phyloP scores from a whole-genome alignment of 768 basidiomycete genomes.

The Fomitopsis pulvina region DNA sequence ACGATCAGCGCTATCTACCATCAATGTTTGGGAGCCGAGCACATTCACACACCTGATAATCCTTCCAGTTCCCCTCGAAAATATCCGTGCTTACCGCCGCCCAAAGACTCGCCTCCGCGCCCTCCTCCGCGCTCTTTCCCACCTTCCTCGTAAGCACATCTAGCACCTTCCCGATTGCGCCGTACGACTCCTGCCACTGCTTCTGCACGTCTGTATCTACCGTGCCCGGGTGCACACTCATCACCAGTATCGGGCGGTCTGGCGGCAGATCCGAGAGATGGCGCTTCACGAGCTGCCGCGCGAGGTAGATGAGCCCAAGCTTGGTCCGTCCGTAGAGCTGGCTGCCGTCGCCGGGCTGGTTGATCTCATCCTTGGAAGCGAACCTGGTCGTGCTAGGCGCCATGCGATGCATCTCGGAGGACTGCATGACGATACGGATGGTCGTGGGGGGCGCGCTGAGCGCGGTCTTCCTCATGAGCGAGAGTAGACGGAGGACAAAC shows the following conservation, averaged over 20 bases:
- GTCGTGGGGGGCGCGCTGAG: constrained; percentile 14
- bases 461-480: constrained; percentile 23
- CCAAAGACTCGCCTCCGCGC: constrained; percentile 24
- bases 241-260: constrained; percentile 18
- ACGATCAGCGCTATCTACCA: neutral
- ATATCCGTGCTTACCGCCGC: constrained; percentile 23
- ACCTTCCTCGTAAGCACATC: constrained; percentile 14
- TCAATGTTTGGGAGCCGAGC: neutral
- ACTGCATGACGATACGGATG: constrained; percentile 25
- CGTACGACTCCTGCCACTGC: constrained; percentile 21
- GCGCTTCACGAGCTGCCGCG: constrained; percentile 17
- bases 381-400: constrained; percentile 17
- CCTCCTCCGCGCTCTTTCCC: constrained; percentile 23
- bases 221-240: constrained; percentile 24
- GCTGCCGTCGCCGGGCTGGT: constrained; percentile 16
- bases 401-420: constrained; percentile 21
- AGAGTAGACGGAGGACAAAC: constrained; percentile 20
- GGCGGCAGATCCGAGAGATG: constrained; percentile 11
- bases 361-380: constrained; percentile 21
- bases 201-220: constrained; percentile 24
- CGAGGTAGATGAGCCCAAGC: constrained; percentile 21
- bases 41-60: constrained; percentile 17
- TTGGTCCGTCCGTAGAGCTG: constrained; percentile 22
- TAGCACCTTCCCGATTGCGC: constrained; percentile 15
- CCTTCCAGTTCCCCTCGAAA: constrained; percentile 20